phyloP scores from a whole-genome alignment of 139 green algal genomes.

The Tetraselmis chui region DNA sequence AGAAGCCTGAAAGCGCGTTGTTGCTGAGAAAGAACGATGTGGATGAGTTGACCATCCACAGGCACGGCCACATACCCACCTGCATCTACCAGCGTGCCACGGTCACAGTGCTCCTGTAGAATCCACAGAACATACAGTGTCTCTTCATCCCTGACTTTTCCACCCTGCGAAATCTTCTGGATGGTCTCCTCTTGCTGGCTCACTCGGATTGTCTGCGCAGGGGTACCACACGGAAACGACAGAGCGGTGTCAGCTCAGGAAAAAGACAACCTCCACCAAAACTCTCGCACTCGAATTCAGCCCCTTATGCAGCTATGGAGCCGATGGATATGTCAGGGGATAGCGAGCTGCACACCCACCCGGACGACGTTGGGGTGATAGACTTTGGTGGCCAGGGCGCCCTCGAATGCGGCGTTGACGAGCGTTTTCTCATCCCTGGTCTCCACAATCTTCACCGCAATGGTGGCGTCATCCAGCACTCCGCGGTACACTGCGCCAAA shows the following conservation, averaged over 20 bases:
- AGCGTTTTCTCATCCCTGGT: background rate
- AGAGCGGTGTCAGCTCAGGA: too few species aligned
- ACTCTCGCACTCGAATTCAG: too few species aligned
- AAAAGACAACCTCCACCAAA: too few species aligned
- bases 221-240: too few species aligned
- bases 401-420: background rate
- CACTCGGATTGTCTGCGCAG: background rate
- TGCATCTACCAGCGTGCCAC: background rate
- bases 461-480: background rate
- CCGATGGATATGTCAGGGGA: too few species aligned
- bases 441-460: background rate
- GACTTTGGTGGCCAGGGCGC: background rate
- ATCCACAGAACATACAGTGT: slow-evolving; percentile 12
- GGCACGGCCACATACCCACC: background rate
- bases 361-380: background rate
- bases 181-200: background rate
- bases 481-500: background rate
- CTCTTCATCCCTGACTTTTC: background rate
- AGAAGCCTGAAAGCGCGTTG: too few species aligned
- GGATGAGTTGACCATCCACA: too few species aligned
- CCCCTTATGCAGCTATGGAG: too few species aligned
- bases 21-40: too few species aligned
- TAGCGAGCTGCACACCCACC: too few species aligned
- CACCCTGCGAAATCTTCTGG: background rate
- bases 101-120: slow-evolving; percentile 22